Conservation (phyloP, 352 stramenopile genomes). For the Aphanomyces astaci region DNA sequence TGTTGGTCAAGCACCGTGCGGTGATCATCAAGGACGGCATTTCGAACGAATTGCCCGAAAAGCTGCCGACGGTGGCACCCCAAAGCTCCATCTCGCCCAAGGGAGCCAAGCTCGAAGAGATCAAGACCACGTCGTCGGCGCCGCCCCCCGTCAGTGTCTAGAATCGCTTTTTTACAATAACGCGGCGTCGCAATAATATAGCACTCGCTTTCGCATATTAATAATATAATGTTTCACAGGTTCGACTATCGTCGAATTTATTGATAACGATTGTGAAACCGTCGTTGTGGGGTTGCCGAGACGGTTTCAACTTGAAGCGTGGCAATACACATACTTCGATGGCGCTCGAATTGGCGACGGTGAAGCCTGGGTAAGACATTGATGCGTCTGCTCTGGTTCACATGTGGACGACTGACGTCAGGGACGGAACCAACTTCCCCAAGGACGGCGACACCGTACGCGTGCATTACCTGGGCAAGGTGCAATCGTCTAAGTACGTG, state of each 20-base stretch:
- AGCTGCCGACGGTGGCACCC: slow-evolving; percentile 32
- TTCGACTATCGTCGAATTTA: too few relatives aligned
- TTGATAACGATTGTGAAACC: neutral
- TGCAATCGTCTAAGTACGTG: too few relatives aligned
- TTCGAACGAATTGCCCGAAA: slow-evolving; percentile 48
- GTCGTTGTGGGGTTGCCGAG: neutral
- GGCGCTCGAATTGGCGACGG: slow-evolving; percentile 63
- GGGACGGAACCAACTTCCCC: slow-evolving; percentile 72
- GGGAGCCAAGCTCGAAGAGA: slow-evolving; percentile 52
- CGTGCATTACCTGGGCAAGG: slow-evolving; percentile 71
- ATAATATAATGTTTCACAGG: slow-evolving; percentile 20
- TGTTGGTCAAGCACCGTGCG: slow-evolving; percentile 66
- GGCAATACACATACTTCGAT: too few relatives aligned
- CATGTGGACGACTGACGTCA: slow-evolving; percentile 11
- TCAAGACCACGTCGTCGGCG: slow-evolving; percentile 42
- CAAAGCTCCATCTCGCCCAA: slow-evolving; percentile 44
- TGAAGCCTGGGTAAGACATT: slow-evolving; percentile 56
- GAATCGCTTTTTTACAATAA: neutral
- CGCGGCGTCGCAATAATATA: neutral
- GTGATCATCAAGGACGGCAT: slow-evolving; percentile 76
- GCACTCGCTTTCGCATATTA: too few relatives aligned
- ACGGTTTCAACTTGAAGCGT: too few relatives aligned
- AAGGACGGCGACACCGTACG: slow-evolving; percentile 55
- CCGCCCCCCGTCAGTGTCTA: slow-evolving; percentile 57
- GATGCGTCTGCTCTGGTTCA: neutral